These are phyloP conservation scores for Russula griseocarnosa DNA, from an alignment of 768 basidiomycete genomes.

Conservation along the genomic window DNA sequence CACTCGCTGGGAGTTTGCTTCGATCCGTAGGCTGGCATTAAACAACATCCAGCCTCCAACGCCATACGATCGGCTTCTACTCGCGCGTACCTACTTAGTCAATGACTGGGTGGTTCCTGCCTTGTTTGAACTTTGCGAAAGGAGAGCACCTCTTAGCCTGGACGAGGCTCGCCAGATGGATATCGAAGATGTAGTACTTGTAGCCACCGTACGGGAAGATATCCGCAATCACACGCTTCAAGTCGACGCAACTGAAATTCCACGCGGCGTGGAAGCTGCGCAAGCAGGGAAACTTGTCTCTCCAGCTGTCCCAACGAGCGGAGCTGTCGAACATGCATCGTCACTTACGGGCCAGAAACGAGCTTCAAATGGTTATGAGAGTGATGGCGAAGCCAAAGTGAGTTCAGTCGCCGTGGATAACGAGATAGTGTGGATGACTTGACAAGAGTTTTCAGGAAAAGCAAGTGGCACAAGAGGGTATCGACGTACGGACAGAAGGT, in stretches of 20 bases:
- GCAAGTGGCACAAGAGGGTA: background rate
- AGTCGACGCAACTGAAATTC: background rate
- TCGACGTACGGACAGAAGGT: background rate
- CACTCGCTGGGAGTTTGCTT: constrained; percentile 34
- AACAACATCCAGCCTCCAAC: constrained; percentile 6
- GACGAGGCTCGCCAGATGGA: constrained; percentile 9
- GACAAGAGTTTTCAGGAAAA: background rate
- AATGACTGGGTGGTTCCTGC: constrained; percentile 20
- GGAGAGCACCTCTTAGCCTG: constrained; percentile 1
- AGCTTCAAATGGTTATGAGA: background rate
- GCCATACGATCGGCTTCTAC: constrained; percentile 10
- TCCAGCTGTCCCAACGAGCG: background rate
- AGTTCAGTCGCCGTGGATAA: background rate
- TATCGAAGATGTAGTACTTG: constrained; percentile 14
- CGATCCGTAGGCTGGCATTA: constrained; percentile 27
- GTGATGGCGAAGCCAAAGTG: background rate
- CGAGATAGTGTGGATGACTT: background rate
- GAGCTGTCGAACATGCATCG: background rate
- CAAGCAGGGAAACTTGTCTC: background rate
- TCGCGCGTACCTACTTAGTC: constrained; percentile 11
- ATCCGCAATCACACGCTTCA: background rate
- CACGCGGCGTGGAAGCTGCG: background rate
- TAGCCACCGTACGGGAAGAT: constrained; percentile 1
- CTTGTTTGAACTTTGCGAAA: constrained; percentile 15
- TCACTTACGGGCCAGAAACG: background rate